phyloP scores from a whole-genome alignment of 2,329 filamentous ascomycete species.

The Colletotrichum sp. region DNA sequence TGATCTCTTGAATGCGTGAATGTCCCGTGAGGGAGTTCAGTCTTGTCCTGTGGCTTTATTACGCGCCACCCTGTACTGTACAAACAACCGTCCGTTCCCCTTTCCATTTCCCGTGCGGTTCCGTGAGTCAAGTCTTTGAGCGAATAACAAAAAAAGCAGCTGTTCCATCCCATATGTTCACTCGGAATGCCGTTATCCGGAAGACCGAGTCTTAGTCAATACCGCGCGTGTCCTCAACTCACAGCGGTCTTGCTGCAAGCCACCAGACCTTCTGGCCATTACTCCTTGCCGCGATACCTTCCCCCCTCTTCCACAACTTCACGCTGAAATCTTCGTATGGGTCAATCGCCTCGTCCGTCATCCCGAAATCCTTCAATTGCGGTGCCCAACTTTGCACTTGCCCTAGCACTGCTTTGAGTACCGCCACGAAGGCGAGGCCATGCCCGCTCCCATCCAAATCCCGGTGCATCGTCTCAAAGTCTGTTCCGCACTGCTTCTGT shows the following conservation, averaged over 20 bases:
- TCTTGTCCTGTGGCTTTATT: not conserved
- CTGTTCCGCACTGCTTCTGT: not conserved
- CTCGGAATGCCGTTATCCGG: not conserved
- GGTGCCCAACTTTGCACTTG: constrained; percentile 12
- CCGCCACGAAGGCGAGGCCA: constrained; percentile 12
- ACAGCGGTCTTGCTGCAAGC: constrained; percentile 12
- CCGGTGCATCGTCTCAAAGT: constrained; percentile 12
- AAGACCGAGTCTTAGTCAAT: not conserved
- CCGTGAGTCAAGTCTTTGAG: not conserved
- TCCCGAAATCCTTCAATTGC: not conserved
- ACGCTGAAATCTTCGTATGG: constrained; percentile 17
- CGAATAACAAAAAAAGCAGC: not conserved
- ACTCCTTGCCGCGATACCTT: not conserved
- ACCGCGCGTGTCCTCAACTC: not conserved
- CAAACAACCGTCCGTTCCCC: not conserved
- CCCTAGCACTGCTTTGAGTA: constrained; percentile 6
- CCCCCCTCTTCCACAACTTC: constrained; percentile 14
- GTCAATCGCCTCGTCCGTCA: constrained; percentile 12
- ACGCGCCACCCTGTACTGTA: not conserved
- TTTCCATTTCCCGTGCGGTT: not conserved
- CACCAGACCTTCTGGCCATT: constrained; percentile 14
- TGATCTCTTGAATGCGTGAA: not conserved
- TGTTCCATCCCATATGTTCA: not conserved
- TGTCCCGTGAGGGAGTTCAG: not conserved
- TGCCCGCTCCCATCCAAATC: constrained; percentile 6